Conservation (phyloP, 352 stramenopile species). For the Plasmopara viticola region DNA sequence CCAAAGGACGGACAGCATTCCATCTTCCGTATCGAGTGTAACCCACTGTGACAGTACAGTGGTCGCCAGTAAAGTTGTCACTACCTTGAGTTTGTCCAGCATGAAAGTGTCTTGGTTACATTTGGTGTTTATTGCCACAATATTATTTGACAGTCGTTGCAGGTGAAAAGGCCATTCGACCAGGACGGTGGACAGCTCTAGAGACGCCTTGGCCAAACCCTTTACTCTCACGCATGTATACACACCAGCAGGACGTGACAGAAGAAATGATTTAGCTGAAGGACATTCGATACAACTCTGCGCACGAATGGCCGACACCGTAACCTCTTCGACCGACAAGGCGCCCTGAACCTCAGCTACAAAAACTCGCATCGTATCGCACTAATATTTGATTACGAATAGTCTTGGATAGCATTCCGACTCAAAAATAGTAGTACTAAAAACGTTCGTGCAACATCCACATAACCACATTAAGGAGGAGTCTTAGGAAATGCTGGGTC, state of each 20-base stretch:
- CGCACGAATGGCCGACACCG: constrained; percentile 1
- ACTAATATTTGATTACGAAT: not conserved
- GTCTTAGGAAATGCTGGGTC: constrained; percentile 35
- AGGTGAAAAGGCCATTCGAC: constrained; percentile 61
- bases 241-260: constrained; percentile 37
- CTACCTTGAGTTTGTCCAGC: constrained; percentile 14
- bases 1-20: constrained; percentile 68
- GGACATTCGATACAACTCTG: constrained; percentile 9
- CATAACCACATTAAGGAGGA: constrained; percentile 10
- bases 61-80: constrained; percentile 6
- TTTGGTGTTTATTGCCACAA: constrained; percentile 7
- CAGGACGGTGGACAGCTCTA: constrained; percentile 9
- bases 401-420: not conserved
- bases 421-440: not conserved
- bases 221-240: constrained; percentile 59
- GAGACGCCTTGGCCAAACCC: not conserved
- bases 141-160: constrained; percentile 31
- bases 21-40: constrained; percentile 19
- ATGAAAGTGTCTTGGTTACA: constrained; percentile 5
- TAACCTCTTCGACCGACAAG: not conserved
- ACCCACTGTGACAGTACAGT: constrained; percentile 10
- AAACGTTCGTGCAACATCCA: constrained; percentile 1
- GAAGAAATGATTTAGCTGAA: constrained; percentile 47
- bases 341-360: constrained; percentile 11
- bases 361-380: constrained; percentile 8